A percentile compares a stretch with the other conserved stretches of the same genome.
Conservation (phyloP, 2,329 filamentous ascomycete genomes). For the Alternaria hordeiaustralica region DNA sequence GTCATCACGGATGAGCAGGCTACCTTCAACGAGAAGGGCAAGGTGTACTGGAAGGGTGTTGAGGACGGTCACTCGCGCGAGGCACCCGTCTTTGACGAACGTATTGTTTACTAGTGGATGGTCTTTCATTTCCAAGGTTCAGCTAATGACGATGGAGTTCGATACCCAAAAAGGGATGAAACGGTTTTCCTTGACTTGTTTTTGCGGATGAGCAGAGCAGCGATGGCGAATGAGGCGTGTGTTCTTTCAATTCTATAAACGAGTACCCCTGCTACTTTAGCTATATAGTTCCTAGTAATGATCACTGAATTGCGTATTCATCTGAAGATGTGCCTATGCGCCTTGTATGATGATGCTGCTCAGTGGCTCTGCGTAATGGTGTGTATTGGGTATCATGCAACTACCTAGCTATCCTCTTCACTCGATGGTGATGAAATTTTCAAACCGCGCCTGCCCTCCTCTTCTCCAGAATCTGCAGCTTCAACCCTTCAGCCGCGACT, state of each 20-base stretch:
- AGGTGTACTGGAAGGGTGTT: conserved; percentile 50
- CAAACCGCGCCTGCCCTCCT: conserved; percentile 43
- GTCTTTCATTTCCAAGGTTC: not conserved
- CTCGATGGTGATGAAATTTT: conserved; percentile 1
- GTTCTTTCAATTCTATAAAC: not conserved
- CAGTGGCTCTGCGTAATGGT: not conserved
- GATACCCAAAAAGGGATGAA: conserved; percentile 1
- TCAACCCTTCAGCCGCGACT: conserved; percentile 76
- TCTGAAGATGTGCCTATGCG: too few species aligned
- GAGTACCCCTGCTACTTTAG: not conserved
- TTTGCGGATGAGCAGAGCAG: not conserved
- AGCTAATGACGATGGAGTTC: not conserved
- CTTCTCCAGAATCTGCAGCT: conserved; percentile 46
- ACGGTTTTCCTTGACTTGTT: not conserved
- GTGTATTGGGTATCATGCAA: conserved; percentile 13
- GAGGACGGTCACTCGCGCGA: conserved; percentile 50
- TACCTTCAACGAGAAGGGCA: conserved; percentile 54
- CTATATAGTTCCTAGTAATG: not conserved
- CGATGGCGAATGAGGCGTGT: not conserved
- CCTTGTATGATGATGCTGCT: not conserved
- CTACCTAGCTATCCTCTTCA: not conserved
- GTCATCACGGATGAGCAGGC: conserved; percentile 55
- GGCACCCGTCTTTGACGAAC: conserved; percentile 53
- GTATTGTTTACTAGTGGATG: conserved; percentile 40
- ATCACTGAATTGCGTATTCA: not conserved